A percentile compares a stretch with the other conserved stretches of the same genome.
Conservation (phyloP, 2,329 filamentous ascomycete genomes). For the Alternaria solani region DNA sequence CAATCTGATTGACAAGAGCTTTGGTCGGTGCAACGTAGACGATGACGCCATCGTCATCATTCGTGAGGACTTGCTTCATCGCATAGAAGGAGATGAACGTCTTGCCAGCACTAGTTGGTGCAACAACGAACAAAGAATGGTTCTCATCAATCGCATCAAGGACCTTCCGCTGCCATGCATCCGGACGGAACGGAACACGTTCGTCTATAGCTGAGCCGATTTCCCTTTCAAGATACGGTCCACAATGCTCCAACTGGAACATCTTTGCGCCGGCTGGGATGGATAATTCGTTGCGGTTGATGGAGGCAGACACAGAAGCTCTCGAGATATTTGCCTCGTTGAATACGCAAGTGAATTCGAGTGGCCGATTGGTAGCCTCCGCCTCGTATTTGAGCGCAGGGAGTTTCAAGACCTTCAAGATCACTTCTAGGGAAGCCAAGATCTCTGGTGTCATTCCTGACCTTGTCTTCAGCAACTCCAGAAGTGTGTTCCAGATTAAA, state of each 20-base stretch:
- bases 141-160: constrained; percentile 75
- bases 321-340: not conserved
- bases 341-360: constrained; percentile 12
- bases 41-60: constrained; percentile 72
- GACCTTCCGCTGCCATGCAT: constrained; percentile 77
- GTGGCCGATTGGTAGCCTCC: constrained; percentile 11
- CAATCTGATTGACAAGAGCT: constrained; percentile 82
- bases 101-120: constrained; percentile 79
- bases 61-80: constrained; percentile 76
- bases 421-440: constrained; percentile 9
- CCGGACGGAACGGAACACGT: constrained; percentile 75
- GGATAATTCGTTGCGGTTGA: not conserved
- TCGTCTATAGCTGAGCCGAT: constrained; percentile 72
- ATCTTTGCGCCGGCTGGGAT: constrained; percentile 1
- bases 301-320: not conserved
- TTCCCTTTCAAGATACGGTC: constrained; percentile 76
- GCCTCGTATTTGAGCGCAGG: constrained; percentile 9
- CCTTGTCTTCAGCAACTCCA: constrained; percentile 5
- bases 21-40: constrained; percentile 84
- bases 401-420: constrained; percentile 5
- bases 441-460: constrained; percentile 12
- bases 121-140: constrained; percentile 75
- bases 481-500: constrained; percentile 13
- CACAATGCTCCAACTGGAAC: constrained; percentile 58
- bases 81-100: constrained; percentile 86